These are phyloP conservation scores for Raphanus sativus DNA, from an alignment of 345 rosid species.

Conservation along the genomic window DNA sequence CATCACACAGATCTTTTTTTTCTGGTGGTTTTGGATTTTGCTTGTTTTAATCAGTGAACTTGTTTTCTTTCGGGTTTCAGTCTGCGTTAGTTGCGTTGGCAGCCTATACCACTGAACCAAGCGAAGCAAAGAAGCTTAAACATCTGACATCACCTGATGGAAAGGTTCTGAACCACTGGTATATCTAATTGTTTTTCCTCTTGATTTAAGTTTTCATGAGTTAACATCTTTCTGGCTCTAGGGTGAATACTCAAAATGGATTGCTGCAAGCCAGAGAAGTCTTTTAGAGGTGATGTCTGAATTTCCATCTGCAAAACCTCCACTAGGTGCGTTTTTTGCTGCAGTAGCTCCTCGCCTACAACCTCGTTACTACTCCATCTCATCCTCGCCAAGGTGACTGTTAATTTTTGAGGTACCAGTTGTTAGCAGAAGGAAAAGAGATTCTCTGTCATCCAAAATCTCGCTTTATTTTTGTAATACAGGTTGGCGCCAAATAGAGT, in stretches of 20 bases:
- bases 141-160: conserved; percentile 66
- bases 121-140: conserved; percentile 64
- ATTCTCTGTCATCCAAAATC: neutral
- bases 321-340: conserved; percentile 94
- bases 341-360: conserved; percentile 84
- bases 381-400: conserved; percentile 84
- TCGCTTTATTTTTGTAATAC: conserved; percentile 19
- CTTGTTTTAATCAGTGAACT: neutral
- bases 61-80: conserved; percentile 38
- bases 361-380: conserved; percentile 92
- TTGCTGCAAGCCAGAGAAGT: conserved; percentile 83
- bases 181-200: neutral
- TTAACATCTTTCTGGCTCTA: conserved; percentile 25
- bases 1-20: neutral
- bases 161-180: conserved; percentile 47
- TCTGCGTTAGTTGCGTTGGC: conserved; percentile 87
- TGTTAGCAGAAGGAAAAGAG: neutral
- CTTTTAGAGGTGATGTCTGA: conserved; percentile 92
- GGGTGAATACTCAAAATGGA: conserved; percentile 94
- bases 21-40: conserved; percentile 10
- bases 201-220: neutral
- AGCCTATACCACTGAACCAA: conserved; percentile 84
- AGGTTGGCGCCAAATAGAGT: conserved; percentile 69
- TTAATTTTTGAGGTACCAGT: neutral
- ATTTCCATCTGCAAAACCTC: conserved; percentile 87